Conservation (phyloP, 2,329 filamentous ascomycete genomes). For the Colletotrichum magnum region DNA sequence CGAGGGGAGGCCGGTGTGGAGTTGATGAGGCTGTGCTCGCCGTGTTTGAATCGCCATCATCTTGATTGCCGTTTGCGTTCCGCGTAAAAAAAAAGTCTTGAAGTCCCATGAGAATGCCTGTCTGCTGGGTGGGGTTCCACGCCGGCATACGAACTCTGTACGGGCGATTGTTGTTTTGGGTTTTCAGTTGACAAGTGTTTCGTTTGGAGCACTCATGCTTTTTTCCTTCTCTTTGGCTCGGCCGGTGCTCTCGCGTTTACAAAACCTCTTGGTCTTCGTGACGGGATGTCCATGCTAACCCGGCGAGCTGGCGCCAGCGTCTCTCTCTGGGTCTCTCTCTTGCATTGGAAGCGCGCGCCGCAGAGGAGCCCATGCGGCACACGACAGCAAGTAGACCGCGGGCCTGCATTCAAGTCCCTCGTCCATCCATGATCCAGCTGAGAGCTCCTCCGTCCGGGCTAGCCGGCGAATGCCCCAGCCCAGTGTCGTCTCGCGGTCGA, state of each 20-base stretch:
- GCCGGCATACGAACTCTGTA: not conserved
- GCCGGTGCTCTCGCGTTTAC: conserved; percentile 6
- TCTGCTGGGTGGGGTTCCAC: not conserved
- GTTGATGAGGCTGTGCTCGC: conserved; percentile 15
- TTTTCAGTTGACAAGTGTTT: conserved; percentile 38
- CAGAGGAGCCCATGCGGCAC: conserved; percentile 26
- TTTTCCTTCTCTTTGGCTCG: conserved; percentile 2
- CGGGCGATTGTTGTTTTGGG: conserved; percentile 16
- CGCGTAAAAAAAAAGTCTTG: not conserved
- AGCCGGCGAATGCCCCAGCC: conserved; percentile 12
- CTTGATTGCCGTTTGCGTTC: not conserved
- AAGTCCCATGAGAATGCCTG: not conserved
- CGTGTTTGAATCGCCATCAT: conserved; percentile 15
- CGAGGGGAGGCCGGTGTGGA: conserved; percentile 23
- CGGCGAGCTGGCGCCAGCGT: not conserved
- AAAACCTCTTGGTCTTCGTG: not conserved
- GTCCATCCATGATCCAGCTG: conserved; percentile 33
- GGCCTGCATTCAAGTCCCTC: conserved; percentile 8
- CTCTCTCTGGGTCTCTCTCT: not conserved
- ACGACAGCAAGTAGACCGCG: not conserved
- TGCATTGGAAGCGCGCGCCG: conserved; percentile 17
- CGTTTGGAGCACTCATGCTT: conserved; percentile 24
- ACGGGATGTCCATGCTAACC: conserved; percentile 18
- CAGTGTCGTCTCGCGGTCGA: conserved; percentile 1
- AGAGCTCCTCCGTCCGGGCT: conserved; percentile 11